Base-by-base conservation (phyloP, 2,329 filamentous ascomycete genomes). In the Fusarium sp. region DNA sequence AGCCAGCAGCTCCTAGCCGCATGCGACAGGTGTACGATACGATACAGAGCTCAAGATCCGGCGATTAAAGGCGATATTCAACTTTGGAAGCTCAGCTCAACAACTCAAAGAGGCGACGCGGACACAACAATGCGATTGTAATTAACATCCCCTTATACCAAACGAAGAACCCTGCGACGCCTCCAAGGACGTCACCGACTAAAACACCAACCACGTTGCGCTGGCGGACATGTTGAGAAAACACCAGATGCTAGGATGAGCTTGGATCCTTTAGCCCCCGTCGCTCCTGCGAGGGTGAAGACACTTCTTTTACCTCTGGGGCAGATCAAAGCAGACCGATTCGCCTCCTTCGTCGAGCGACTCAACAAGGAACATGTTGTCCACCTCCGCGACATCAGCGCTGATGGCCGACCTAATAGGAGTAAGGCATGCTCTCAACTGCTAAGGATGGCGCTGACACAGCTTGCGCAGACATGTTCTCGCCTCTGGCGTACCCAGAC, bases 221-320 rank as follows among this genome's bases (percentile, higher is more conserved):
- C 67, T 57, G 65, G 71, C 72, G 70, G 78, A 80, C 71, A 82
- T 81, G 80, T 77, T 82, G 78, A 79, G 73, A 62, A 73, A 71
- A 72, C 74, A 76, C 67, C 83, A 81, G 81, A 85, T 87, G 85
- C 83, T 87, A 92, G 85, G 81, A 97, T 97, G 95, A 92, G 90
- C 85, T 89, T 93, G 85, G 96, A 98, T 87, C 92, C 94, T 83
- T 90, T 98, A 82, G 93, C 95, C 82, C 95, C 96, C 83, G 91
- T 95, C 86, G 93, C 95, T 83, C 95, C 95, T 81, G 96, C 95
- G 85, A 93, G 94, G 88, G 91, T 98, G 81, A 93, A 94, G 85
- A 94, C 93, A 72, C 89, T 98, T 77, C 89, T 98, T 68, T 87
- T 98, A 70, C 96, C 96, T 62, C 88, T 97, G 75, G 96, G 96